phyloP scores from a whole-genome alignment of 495 filamentous ascomycete genomes.

The Lasiosphaeria miniovina region DNA sequence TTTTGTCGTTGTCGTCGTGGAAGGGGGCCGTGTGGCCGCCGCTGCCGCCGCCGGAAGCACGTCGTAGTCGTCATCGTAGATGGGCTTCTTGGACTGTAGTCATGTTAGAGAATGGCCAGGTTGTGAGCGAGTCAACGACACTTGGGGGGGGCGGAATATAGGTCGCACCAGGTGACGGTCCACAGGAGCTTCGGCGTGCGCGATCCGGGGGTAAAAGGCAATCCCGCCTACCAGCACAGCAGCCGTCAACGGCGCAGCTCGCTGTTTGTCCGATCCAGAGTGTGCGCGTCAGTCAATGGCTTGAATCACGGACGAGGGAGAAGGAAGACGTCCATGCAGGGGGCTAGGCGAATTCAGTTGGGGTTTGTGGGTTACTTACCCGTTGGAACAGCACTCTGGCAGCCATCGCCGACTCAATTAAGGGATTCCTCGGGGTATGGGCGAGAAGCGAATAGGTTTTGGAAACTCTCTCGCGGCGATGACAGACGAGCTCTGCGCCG shows the following conservation, averaged over 20 bases:
- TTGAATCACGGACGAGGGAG: conserved; percentile 7
- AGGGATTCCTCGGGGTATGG: conserved; percentile 10
- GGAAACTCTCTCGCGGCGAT: conserved; percentile 1
- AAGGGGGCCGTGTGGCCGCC: conserved; percentile 14
- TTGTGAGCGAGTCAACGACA: conserved; percentile 3
- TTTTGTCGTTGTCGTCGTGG: conserved; percentile 28
- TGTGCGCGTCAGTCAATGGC: conserved; percentile 4
- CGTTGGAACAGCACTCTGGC: conserved; percentile 52
- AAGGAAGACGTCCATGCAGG: neutral
- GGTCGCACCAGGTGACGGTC: conserved; percentile 34
- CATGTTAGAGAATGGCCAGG: neutral
- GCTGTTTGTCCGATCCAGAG: conserved; percentile 22
- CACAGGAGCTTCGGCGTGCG: conserved; percentile 43
- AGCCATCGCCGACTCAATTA: conserved; percentile 50
- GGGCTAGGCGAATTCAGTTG: neutral
- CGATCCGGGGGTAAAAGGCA: conserved; percentile 44
- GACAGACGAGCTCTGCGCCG: conserved; percentile 1
- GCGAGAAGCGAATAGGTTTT: conserved; percentile 7
- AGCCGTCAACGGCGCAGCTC: conserved; percentile 48
- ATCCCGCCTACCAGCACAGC: conserved; percentile 43
- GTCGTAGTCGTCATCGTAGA: conserved; percentile 78
- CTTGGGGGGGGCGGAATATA: conserved; percentile 2
- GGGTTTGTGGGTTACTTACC: conserved; percentile 28
- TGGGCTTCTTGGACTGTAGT: conserved; percentile 66
- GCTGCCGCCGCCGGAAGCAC: conserved; percentile 37